Evolutionary conservation across 148 eudicot species (phyloP), one percentile per base, ranked within the genome.

Genomic region (Cornus florida): DNA sequence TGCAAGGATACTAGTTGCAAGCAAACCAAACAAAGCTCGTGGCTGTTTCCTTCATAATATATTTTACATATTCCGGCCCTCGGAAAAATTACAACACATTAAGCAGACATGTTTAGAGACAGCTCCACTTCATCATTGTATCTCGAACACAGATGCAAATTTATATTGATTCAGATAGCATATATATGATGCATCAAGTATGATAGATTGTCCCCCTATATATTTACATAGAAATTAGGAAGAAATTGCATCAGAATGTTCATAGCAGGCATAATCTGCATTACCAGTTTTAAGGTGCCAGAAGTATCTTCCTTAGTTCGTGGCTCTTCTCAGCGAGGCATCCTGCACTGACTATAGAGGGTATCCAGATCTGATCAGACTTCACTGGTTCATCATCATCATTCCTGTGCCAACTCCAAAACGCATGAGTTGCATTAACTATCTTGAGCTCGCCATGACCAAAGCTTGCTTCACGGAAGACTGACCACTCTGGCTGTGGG

Each of bases 401-500:
- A 57, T 93, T 91, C 88, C 97, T 89, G 77, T 94, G 97, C 94
- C 95, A 93, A 77, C 97, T 96, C 99, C 99, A 96, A 53, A 82
- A 81, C 53, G 97, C 97, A 85, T 94, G 94, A 20, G 86, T 82
- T 31, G 90, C 70, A 72, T 94, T 94, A 59, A 88, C 83, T 66
- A 92, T 86, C 82, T 75, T 91, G 32, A 94, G 93, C 91, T 94
- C 98, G 6, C 98, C 98, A 73, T 94, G 96, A 32, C 98, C 98
- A 76, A 94, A 94, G 88, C 98, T 94, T 11, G 98, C 96, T 84
- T 94, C 98, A 67, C 96, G 94, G 80, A 90, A 94, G 22, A 87
- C 86, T 9, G 98, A 94, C 98, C 98, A 94, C 75, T 89, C 92
- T 0, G 99, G 99, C 73, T 80, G 75, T 12, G 99, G 97, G 38